A percentile compares a stretch with the other conserved stretches of the same genome.
Conservation (phyloP, 2,329 filamentous ascomycete genomes). For the Scedosporium apiospermum region DNA sequence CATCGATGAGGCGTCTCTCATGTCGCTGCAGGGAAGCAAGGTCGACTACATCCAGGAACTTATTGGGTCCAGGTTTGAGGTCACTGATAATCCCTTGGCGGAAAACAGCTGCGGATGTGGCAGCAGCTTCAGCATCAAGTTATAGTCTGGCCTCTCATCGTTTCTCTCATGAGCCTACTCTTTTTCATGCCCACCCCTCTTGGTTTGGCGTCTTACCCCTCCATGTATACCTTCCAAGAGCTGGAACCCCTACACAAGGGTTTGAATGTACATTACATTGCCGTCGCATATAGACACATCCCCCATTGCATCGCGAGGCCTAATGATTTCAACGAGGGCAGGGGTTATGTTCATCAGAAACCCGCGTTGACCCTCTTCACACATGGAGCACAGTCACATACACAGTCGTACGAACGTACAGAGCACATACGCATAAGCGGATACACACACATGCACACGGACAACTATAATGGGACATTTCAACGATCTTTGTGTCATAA, state of each 20-base stretch:
- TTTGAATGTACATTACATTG: background rate
- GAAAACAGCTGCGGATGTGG: slow-evolving; percentile 95
- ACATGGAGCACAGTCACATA: background rate
- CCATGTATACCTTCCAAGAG: background rate
- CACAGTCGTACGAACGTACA: background rate
- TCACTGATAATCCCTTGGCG: slow-evolving; percentile 84
- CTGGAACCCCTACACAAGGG: background rate
- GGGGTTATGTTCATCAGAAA: background rate
- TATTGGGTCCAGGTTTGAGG: slow-evolving; percentile 84
- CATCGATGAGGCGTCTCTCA: slow-evolving; percentile 78
- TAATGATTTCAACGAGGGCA: background rate
- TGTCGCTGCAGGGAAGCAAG: slow-evolving; percentile 85
- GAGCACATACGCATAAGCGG: background rate
- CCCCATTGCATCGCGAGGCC: background rate
- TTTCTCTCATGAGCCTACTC: background rate
- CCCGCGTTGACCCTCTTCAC: background rate
- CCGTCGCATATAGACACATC: background rate
- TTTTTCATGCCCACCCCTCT: background rate
- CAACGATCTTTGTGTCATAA: slow-evolving; percentile 3
- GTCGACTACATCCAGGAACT: slow-evolving; percentile 95
- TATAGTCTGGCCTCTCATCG: slow-evolving; percentile 25
- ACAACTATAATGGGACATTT: slow-evolving; percentile 9
- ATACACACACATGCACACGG: slow-evolving; percentile 2
- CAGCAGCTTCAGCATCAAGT: slow-evolving; percentile 91
- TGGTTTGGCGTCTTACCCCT: background rate